These are phyloP conservation scores for Labyrinthula sp. DNA, from an alignment of 352 stramenopile species.

Conservation along the genomic window DNA sequence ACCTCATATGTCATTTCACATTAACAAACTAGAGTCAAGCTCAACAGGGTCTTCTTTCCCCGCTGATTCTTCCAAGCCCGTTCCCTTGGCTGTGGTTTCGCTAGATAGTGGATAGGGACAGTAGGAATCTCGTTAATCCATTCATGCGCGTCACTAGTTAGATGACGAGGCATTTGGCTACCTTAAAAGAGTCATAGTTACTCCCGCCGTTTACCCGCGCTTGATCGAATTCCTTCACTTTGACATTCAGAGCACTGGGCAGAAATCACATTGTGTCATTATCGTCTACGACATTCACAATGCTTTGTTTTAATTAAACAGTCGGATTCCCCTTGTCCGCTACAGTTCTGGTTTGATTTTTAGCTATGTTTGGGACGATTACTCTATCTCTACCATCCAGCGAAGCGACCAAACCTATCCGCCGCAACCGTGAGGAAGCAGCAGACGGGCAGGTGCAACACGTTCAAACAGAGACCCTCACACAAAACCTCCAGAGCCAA, in stretches of 20 bases:
- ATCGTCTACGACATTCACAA: conserved; percentile 48
- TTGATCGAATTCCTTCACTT: conserved; percentile 54
- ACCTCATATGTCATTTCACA: conserved; percentile 60
- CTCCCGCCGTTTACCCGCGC: conserved; percentile 52
- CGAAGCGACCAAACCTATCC: too few relatives aligned
- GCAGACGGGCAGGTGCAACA: too few relatives aligned
- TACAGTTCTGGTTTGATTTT: conserved; percentile 56
- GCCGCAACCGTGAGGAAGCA: too few relatives aligned
- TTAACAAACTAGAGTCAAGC: conserved; percentile 58
- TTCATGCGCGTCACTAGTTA: conserved; percentile 64
- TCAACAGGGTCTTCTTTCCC: conserved; percentile 61
- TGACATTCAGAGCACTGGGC: conserved; percentile 63
- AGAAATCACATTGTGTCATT: conserved; percentile 65
- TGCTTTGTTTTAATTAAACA: conserved; percentile 67
- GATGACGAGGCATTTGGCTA: conserved; percentile 60
- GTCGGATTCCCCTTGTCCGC: conserved; percentile 55
- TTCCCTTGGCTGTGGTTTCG: conserved; percentile 58
- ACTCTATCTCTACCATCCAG: too few relatives aligned
- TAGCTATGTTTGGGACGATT: too few relatives aligned
- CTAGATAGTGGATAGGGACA: conserved; percentile 60
- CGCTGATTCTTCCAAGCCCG: conserved; percentile 54
- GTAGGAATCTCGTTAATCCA: conserved; percentile 60
- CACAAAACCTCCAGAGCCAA: conserved; percentile 50
- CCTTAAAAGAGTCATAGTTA: conserved; percentile 62
- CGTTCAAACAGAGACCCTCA: conserved; percentile 13